Base-by-base conservation (phyloP, 305 asterid species). In the Solanum hybrid region DNA sequence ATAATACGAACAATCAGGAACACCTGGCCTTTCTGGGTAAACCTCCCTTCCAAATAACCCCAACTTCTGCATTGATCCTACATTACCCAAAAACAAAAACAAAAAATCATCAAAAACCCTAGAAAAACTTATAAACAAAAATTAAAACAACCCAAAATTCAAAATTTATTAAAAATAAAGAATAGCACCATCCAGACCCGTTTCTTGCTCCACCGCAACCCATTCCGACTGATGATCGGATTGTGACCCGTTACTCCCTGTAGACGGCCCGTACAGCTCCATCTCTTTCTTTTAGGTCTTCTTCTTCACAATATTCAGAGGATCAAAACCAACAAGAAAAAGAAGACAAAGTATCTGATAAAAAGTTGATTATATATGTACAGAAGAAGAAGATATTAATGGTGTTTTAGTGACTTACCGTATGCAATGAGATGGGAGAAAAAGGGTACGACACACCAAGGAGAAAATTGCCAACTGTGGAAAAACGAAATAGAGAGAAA, bases 11-110 rank as follows among this genome's bases (percentile, higher is more conserved):
- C 99, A 97, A 89, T 96, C 97, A 82, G 96, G 93, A 79, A 89
- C 84, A 88, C 95, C 99, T 86, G 96, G 96, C 88, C 97, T 93
- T 88, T 96, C 98, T 91, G 98, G 98, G 93, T 93, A 95, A 72
- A 88, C 92, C 85, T 94, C 96, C 42, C 95, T 76, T 31, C 94
- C 96, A 94, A 94, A 93, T 79, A 93, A 87, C 91, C 92, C 92
- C 88, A 95, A 90, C 91, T 95, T 89, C 92, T 92, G 94, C 96
- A 92, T 89, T 72, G 95, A 92, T 90, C 94, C 98, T 95, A 89
- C 94, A 85, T 38, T 87, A 77, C 87, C 56, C 46, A 69, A 29
- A 64, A 88, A 38, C 2, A 40, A 31, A 85, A 88, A 10, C 31
- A 46, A 71, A 11, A 34, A 31, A 26, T 38, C 3, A 38, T 11